phyloP scores from a whole-genome alignment of 192 early-diverging fungal genomes.

The Backusella parvicylindrica region DNA sequence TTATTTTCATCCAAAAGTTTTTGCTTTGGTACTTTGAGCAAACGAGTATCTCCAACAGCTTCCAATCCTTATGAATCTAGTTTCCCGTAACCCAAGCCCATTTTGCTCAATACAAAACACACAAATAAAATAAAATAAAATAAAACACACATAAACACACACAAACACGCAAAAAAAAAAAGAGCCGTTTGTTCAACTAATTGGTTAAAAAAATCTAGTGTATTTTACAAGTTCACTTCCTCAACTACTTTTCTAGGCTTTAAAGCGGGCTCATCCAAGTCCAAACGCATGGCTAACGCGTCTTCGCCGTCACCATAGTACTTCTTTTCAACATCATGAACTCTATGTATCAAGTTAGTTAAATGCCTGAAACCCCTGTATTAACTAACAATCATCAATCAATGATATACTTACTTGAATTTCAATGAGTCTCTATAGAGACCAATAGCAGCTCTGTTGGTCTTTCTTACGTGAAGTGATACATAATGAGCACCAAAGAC shows the following conservation, averaged over 20 bases:
- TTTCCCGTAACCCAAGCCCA: too few relatives aligned
- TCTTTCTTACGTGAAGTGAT: slow-evolving; percentile 92
- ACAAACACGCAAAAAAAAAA: neutral
- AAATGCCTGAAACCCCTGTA: neutral
- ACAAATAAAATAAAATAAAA: too few relatives aligned
- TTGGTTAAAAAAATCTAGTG: neutral
- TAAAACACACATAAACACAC: neutral
- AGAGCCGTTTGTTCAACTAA: neutral
- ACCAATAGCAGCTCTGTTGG: slow-evolving; percentile 88
- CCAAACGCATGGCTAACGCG: slow-evolving; percentile 73
- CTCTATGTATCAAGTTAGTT: slow-evolving; percentile 37
- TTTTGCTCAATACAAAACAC: too few relatives aligned
- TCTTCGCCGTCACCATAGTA: slow-evolving; percentile 99
- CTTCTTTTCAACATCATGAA: slow-evolving; percentile 88
- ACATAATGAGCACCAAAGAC: slow-evolving; percentile 84
- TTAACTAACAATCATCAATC: neutral
- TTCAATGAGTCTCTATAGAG: slow-evolving; percentile 93
- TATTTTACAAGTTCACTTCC: slow-evolving; percentile 26
- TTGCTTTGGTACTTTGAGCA: too few relatives aligned
- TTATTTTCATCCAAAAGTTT: too few relatives aligned
- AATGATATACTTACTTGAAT: slow-evolving; percentile 60
- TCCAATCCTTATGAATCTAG: too few relatives aligned
- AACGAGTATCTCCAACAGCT: too few relatives aligned
- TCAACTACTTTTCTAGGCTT: slow-evolving; percentile 26
- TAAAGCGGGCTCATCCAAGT: slow-evolving; percentile 28